These are phyloP conservation scores for Phytophthora litchii DNA, from an alignment of 352 stramenopile genomes.

Conservation along the genomic window DNA sequence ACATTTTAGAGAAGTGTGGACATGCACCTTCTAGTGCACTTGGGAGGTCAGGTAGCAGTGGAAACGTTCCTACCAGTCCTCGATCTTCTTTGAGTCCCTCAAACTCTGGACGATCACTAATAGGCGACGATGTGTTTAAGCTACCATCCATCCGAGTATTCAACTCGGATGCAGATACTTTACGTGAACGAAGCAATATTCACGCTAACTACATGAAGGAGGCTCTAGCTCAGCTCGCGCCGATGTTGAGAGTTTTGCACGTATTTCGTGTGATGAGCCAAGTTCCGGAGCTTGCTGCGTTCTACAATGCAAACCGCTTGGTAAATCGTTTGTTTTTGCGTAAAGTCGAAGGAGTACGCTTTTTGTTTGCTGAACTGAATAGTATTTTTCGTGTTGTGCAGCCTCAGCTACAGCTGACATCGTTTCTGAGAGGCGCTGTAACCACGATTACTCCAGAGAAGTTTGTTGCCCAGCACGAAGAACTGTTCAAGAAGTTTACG, in stretches of 20 bases:
- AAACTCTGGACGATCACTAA: constrained; percentile 21
- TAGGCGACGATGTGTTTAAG: constrained; percentile 44
- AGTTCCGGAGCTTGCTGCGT: constrained; percentile 68
- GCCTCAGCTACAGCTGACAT: constrained; percentile 77
- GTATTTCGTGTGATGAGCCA: constrained; percentile 79
- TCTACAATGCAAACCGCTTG: constrained; percentile 83
- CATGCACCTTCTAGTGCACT: constrained; percentile 17
- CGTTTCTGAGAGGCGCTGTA: constrained; percentile 72
- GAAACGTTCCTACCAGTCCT: constrained; percentile 28
- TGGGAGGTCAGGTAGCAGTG: constrained; percentile 22
- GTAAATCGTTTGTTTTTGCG: constrained; percentile 30
- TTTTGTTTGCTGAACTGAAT: not conserved
- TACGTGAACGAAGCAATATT: constrained; percentile 66
- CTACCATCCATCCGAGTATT: constrained; percentile 74
- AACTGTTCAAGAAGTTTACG: constrained; percentile 80
- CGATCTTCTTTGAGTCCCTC: constrained; percentile 29
- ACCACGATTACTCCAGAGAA: constrained; percentile 76
- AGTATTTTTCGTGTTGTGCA: constrained; percentile 27
- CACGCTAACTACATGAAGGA: constrained; percentile 76
- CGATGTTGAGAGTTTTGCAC: constrained; percentile 77
- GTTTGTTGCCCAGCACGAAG: constrained; percentile 77
- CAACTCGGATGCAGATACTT: constrained; percentile 65
- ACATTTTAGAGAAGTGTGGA: constrained; percentile 77
- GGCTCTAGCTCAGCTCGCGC: constrained; percentile 59
- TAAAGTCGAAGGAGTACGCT: not conserved